Percentiles rank a stretch among this genome's conserved stretches.
Conservation (phyloP, 2,329 filamentous ascomycete genomes). For the Thielaviopsis ethacetica region DNA sequence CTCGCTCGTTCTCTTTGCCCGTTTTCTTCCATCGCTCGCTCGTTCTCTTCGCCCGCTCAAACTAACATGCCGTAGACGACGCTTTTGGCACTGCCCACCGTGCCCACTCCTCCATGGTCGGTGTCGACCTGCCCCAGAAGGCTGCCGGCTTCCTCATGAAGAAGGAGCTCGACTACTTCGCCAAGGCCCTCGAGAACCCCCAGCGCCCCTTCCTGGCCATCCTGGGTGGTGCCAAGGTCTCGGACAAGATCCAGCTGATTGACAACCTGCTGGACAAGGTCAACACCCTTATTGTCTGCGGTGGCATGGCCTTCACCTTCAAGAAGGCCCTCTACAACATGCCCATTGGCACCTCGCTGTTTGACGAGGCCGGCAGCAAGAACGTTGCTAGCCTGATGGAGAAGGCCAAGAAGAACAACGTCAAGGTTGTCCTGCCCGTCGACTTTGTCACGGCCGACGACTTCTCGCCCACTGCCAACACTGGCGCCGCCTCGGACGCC, state of each 20-base stretch:
- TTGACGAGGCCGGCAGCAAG: conserved; percentile 87
- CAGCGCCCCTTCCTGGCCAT: conserved; percentile 96
- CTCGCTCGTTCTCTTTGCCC: background rate
- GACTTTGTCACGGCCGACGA: conserved; percentile 96
- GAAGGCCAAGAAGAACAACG: conserved; percentile 93
- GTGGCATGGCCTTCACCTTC: conserved; percentile 98
- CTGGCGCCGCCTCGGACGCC: conserved; percentile 66
- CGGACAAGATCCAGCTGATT: conserved; percentile 98
- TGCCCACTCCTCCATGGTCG: conserved; percentile 98
- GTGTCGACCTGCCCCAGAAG: conserved; percentile 87
- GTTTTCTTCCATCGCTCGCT: background rate
- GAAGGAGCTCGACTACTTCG: conserved; percentile 99
- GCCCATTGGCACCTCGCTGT: conserved; percentile 78
- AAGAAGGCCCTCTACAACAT: conserved; percentile 95
- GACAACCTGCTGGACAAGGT: conserved; percentile 98
- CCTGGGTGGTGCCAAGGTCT: conserved; percentile 94
- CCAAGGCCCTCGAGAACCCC: conserved; percentile 83
- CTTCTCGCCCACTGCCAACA: conserved; percentile 72
- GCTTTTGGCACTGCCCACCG: conserved; percentile 97
- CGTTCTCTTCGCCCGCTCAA: background rate
- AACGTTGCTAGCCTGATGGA: conserved; percentile 74
- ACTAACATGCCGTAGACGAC: conserved; percentile 29
- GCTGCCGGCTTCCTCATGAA: conserved; percentile 98
- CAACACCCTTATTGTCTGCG: conserved; percentile 89
- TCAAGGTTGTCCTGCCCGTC: conserved; percentile 84